Base-by-base conservation (phyloP, 176 grass and related monocot species). In the Aechmea fasciata region DNA sequence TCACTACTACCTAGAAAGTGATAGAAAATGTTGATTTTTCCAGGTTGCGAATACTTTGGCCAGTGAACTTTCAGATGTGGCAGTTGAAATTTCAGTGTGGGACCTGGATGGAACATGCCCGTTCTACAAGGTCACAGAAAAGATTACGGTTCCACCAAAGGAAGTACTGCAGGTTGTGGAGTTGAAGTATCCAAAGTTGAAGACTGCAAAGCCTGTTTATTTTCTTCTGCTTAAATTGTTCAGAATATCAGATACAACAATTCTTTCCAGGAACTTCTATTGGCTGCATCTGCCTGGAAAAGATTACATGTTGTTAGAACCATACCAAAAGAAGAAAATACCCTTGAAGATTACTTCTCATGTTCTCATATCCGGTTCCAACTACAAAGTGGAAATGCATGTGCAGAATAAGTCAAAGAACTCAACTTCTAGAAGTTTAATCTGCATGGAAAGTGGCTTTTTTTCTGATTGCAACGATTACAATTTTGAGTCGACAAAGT, bases 171-270 rank as follows among this genome's bases (percentile, higher is more conserved):
- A 81, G 78, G 76, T 92, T 64, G 63, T 87, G 13, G 82, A 90
- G 80, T 87, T 97, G 86, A 79, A 90, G 69, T 97, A 97, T 66
- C 82, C 82, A 25, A 78, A 87, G 65, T 83, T 70, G 69, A 97
- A 89, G 77, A 74, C 83, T 69, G 84, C 89, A 49, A 92, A 80
- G 55, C 68, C 89, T 18, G 84, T 93, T 8, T 97, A 92, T 88
- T 97, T 97, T 78, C 61, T 97, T 24, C 82, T 97, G 18, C 81
- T 97, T 19, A 97, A 93, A 67, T 89, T 97, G 48, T 87, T 93
- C 80, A 87, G 75, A 75, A 9, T 75, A 3, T 90, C 83, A 70
- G 84, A 97, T 73, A 90, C 65, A 19, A 22, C 55, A 15, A 74
- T 84, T 66, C 48, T 97, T 25, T 97, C 87, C 55, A 81, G 94